These are phyloP conservation scores for Sporothrix protearum DNA, from an alignment of 2,329 filamentous ascomycete genomes.

Conservation along the genomic window DNA sequence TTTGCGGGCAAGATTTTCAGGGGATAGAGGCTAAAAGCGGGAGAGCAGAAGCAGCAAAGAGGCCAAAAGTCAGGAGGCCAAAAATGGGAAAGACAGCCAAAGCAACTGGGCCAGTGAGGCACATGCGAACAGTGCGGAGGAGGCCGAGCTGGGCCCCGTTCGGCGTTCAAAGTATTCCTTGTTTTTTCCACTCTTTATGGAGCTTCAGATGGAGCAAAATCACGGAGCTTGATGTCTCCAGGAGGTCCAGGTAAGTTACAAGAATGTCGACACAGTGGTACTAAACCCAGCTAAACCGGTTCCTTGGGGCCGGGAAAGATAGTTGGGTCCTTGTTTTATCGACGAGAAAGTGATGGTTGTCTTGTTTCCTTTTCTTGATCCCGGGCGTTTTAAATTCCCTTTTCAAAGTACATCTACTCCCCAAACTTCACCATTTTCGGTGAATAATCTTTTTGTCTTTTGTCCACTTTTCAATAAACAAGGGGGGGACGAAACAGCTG, in stretches of 20 bases:
- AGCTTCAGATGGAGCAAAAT: background rate
- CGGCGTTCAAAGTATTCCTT: background rate
- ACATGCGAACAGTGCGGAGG: background rate
- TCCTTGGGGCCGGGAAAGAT: background rate
- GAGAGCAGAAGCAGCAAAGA: background rate
- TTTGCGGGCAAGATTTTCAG: constrained; percentile 13
- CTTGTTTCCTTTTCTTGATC: background rate
- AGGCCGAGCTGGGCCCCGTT: constrained; percentile 2
- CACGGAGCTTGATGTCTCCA: background rate
- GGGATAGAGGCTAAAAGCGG: background rate
- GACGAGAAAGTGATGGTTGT: background rate
- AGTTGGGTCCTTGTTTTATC: background rate
- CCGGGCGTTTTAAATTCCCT: background rate
- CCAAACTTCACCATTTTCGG: background rate
- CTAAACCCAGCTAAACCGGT: background rate
- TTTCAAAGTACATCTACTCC: background rate
- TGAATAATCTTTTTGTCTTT: background rate
- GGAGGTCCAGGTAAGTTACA: no score
- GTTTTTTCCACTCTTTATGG: constrained; percentile 2
- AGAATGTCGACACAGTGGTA: background rate
- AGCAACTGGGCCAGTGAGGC: background rate
- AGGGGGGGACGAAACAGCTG: no score
- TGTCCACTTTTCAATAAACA: background rate
- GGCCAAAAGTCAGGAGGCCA: background rate
- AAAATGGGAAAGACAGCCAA: background rate